phyloP scores from a whole-genome alignment of 1,139 yeast genomes.

The Debaryomyces coudertii region DNA sequence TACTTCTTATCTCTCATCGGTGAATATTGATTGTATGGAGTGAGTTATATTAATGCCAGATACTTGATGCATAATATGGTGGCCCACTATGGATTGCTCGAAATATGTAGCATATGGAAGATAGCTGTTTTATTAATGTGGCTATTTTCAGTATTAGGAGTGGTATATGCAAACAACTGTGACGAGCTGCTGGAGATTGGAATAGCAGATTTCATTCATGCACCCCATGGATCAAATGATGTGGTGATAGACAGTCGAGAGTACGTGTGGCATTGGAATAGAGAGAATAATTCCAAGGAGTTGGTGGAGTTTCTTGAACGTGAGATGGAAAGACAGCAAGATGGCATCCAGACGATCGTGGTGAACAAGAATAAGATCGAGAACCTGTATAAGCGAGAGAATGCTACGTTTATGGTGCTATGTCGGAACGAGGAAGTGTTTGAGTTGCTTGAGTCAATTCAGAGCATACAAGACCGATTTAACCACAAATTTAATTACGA shows the following conservation, averaged over 20 bases:
- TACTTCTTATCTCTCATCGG: background rate
- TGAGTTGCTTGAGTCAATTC: constrained; percentile 60
- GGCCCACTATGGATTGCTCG: background rate
- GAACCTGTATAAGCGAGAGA: constrained; percentile 15
- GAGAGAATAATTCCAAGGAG: background rate
- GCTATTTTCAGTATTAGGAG: background rate
- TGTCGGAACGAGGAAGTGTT: constrained; percentile 72
- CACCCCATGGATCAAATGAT: background rate
- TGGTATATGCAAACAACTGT: background rate
- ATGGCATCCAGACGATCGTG: constrained; percentile 8
- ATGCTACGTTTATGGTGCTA: constrained; percentile 72
- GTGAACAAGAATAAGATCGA: constrained; percentile 7
- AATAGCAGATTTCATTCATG: background rate
- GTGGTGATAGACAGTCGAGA: background rate
- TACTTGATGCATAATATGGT: background rate
- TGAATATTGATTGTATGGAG: background rate
- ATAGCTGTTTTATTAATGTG: background rate
- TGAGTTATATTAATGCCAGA: background rate
- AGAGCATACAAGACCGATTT: constrained; percentile 71
- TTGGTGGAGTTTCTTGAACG: background rate
- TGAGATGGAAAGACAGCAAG: constrained; percentile 1
- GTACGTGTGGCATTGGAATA: background rate
- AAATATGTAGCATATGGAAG: background rate
- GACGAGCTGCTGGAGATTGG: background rate
- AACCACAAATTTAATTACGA: constrained; percentile 53